A percentile compares a stretch with the other conserved stretches of the same genome.
phyloP scores from a whole-genome alignment of 208 protist species.

The Leishmania martiniquensis region DNA sequence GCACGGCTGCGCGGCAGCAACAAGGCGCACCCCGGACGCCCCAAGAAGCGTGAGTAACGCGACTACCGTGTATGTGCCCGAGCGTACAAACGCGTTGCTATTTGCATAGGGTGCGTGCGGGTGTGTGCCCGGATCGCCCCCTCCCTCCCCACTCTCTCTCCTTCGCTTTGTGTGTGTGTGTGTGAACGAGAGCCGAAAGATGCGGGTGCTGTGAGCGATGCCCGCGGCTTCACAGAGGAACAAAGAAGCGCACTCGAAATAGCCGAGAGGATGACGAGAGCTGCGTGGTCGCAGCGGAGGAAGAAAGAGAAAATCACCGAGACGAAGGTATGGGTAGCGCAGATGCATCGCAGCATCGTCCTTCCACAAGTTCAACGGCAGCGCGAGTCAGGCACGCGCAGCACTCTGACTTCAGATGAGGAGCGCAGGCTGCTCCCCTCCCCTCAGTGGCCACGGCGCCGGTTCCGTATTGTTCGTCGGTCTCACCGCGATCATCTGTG shows the following conservation, averaged over 20 bases:
- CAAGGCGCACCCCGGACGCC: no score
- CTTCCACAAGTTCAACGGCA: no score
- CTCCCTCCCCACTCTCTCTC: not conserved
- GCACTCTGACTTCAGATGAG: not conserved
- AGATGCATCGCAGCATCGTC: not conserved
- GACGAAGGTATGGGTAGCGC: not conserved
- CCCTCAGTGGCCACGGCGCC: not conserved
- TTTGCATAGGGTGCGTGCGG: not conserved
- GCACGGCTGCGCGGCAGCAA: no score
- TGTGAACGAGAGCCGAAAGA: not conserved
- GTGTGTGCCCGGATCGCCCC: not conserved
- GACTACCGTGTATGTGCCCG: no score
- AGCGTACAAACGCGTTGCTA: no score
- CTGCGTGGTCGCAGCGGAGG: not conserved
- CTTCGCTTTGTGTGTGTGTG: not conserved
- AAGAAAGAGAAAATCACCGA: not conserved
- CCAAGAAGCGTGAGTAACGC: no score
- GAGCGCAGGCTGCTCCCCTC: no score
- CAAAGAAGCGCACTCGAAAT: not conserved
- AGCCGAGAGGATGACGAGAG: not conserved
- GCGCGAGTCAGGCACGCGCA: no score
- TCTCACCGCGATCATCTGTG: not conserved
- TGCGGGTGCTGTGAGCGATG: not conserved
- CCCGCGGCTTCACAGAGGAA: not conserved
- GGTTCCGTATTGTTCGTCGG: not conserved